phyloP scores from a whole-genome alignment of 169 alveolate species.

The Amoebophrya sp. region DNA sequence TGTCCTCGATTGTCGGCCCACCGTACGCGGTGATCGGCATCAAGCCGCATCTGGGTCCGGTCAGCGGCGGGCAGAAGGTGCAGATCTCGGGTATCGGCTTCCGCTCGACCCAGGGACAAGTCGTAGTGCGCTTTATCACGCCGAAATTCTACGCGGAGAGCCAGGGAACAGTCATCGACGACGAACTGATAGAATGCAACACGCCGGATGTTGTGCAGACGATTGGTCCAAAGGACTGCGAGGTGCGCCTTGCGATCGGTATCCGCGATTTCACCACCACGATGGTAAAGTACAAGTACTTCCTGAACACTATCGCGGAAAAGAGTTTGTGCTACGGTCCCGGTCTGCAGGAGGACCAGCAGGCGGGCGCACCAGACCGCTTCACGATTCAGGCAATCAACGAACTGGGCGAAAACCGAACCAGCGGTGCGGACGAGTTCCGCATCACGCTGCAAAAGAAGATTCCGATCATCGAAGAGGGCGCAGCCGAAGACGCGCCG shows the following conservation, averaged over 20 bases:
- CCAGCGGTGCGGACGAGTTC: slow-evolving; percentile 84
- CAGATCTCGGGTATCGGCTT: slow-evolving; percentile 72
- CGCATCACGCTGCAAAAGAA: slow-evolving; percentile 55
- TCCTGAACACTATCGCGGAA: slow-evolving; percentile 80
- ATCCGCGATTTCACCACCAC: slow-evolving; percentile 80
- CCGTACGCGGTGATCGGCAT: slow-evolving; percentile 79
- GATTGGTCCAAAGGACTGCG: slow-evolving; percentile 83
- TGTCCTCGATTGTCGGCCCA: slow-evolving; percentile 85
- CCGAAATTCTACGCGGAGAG: slow-evolving; percentile 71
- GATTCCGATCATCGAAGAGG: slow-evolving; percentile 42
- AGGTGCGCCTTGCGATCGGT: slow-evolving; percentile 75
- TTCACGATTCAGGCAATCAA: slow-evolving; percentile 81
- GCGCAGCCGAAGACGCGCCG: slow-evolving; percentile 41
- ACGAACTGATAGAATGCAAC: slow-evolving; percentile 68
- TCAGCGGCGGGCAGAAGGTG: slow-evolving; percentile 78
- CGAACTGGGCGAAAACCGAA: slow-evolving; percentile 77
- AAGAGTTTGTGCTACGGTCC: slow-evolving; percentile 88
- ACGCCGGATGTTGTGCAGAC: slow-evolving; percentile 74
- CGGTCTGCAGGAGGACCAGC: slow-evolving; percentile 75
- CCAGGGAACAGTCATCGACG: slow-evolving; percentile 69
- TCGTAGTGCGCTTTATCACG: slow-evolving; percentile 70
- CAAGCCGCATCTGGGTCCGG: slow-evolving; percentile 81
- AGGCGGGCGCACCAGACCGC: slow-evolving; percentile 66
- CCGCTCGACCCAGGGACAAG: slow-evolving; percentile 62
- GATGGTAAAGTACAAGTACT: slow-evolving; percentile 63